A percentile compares a stretch with the other conserved stretches of the same genome.
Evolutionary conservation across 2,329 filamentous ascomycete species (phyloP).

Genomic region (Colletotrichum tanaceti): DNA sequence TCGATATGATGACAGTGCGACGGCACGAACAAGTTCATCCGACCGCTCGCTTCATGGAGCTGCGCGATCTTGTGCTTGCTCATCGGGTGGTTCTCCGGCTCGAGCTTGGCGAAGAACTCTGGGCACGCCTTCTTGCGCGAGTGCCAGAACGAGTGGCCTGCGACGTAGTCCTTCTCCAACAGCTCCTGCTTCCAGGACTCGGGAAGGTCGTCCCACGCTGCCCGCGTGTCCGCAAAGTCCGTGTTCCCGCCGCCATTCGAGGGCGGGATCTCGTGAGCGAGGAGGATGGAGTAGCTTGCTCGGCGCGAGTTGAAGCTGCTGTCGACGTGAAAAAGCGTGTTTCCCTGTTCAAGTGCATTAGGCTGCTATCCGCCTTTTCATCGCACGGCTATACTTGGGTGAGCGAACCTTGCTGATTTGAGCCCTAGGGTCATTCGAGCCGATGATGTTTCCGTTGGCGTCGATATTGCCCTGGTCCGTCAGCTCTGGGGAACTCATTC

Average conservation of each 20-base stretch:
- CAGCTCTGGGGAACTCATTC: slow-evolving; percentile 52
- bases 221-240: slow-evolving; percentile 64
- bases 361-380: background rate
- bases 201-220: slow-evolving; percentile 61
- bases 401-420: slow-evolving; percentile 53
- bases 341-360: slow-evolving; percentile 49
- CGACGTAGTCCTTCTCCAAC: slow-evolving; percentile 56
- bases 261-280: slow-evolving; percentile 62
- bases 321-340: slow-evolving; percentile 66
- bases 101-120: slow-evolving; percentile 58
- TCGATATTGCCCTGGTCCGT: slow-evolving; percentile 69
- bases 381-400: background rate
- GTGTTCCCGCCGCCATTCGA: slow-evolving; percentile 60
- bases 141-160: slow-evolving; percentile 63
- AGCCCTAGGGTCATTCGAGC: slow-evolving; percentile 52
- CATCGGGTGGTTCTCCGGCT: slow-evolving; percentile 54
- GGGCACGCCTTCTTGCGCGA: slow-evolving; percentile 64
- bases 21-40: slow-evolving; percentile 65
- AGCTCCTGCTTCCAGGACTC: slow-evolving; percentile 50
- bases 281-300: slow-evolving; percentile 63
- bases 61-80: slow-evolving; percentile 62
- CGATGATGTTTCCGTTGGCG: slow-evolving; percentile 48
- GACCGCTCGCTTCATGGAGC: slow-evolving; percentile 61
- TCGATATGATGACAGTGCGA: slow-evolving; percentile 66
- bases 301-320: slow-evolving; percentile 66